These are phyloP conservation scores for Eremochloa ophiuroides DNA, from an alignment of 176 grass and related monocot genomes.

Conservation along the genomic window DNA sequence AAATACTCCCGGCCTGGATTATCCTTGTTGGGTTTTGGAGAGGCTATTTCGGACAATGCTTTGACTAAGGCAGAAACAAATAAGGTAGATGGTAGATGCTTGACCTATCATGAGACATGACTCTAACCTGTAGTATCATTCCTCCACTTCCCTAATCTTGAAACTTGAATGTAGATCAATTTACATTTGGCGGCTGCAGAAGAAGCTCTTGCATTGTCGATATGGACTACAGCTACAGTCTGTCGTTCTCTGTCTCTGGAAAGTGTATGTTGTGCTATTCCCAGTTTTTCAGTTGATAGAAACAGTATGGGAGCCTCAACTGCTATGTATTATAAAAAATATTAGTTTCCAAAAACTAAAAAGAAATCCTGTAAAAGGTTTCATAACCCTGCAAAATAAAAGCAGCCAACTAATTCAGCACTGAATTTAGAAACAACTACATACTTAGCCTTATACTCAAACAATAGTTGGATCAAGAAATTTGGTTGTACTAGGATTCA, in stretches of 20 bases:
- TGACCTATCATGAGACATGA: neutral
- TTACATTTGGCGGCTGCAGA: constrained; percentile 67
- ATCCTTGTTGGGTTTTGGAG: constrained; percentile 55
- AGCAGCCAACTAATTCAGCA: neutral
- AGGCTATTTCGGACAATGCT: constrained; percentile 28
- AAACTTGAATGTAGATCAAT: constrained; percentile 56
- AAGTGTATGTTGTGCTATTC: constrained; percentile 54
- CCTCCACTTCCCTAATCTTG: constrained; percentile 27
- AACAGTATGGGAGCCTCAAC: neutral
- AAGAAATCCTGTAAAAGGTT: neutral
- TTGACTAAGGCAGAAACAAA: constrained; percentile 43
- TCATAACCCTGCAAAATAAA: neutral
- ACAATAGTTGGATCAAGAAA: neutral
- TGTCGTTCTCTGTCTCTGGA: constrained; percentile 86
- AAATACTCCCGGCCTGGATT: constrained; percentile 71
- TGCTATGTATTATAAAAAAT: neutral
- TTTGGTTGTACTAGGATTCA: neutral
- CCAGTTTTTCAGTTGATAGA: neutral
- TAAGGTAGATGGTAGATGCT: constrained; percentile 68
- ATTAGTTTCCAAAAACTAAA: neutral
- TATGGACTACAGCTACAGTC: constrained; percentile 85
- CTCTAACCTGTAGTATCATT: neutral
- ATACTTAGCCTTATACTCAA: neutral
- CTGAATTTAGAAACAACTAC: neutral
- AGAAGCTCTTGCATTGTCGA: constrained; percentile 82